A percentile compares a stretch with the other conserved stretches of the same genome.
These are phyloP conservation scores for Solanum verrucosum DNA, from an alignment of 257 asterid species.

Conservation along the genomic window DNA sequence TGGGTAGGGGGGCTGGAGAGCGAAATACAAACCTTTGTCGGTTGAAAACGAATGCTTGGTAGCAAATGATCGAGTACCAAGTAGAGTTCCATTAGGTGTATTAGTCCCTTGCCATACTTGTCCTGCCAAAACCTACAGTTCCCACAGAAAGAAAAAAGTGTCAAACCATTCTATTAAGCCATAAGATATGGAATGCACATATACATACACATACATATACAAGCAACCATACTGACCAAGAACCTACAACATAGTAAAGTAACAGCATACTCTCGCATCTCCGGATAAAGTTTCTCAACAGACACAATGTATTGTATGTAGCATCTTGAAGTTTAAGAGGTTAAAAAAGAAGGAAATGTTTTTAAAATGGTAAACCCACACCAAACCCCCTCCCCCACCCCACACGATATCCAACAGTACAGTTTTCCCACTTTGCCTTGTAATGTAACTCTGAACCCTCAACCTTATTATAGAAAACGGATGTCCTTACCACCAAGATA, in stretches of 20 bases:
- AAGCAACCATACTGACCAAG: not conserved
- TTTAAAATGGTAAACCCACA: not conserved
- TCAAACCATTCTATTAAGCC: not conserved
- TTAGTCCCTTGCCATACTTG: conserved; percentile 39
- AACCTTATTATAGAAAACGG: not conserved
- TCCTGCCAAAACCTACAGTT: conserved; percentile 43
- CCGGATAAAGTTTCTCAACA: not conserved
- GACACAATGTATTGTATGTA: not conserved
- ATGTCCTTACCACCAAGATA: not conserved
- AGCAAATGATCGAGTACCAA: conserved; percentile 54
- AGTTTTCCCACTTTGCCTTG: not conserved
- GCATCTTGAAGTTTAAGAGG: not conserved
- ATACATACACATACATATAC: not conserved
- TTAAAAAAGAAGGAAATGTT: not conserved
- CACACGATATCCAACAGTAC: not conserved
- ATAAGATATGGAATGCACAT: not conserved
- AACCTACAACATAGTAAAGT: not conserved
- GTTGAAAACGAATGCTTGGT: conserved; percentile 71
- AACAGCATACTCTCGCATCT: not conserved
- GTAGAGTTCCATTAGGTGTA: conserved; percentile 10
- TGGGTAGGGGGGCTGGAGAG: not conserved
- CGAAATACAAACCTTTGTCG: conserved; percentile 45
- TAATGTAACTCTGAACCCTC: not conserved
- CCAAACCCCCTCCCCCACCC: not conserved
- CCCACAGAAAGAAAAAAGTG: not conserved